Evolutionary conservation across 192 early-diverging fungal species (phyloP).

Genomic region (Chytriomyces confervae): DNA sequence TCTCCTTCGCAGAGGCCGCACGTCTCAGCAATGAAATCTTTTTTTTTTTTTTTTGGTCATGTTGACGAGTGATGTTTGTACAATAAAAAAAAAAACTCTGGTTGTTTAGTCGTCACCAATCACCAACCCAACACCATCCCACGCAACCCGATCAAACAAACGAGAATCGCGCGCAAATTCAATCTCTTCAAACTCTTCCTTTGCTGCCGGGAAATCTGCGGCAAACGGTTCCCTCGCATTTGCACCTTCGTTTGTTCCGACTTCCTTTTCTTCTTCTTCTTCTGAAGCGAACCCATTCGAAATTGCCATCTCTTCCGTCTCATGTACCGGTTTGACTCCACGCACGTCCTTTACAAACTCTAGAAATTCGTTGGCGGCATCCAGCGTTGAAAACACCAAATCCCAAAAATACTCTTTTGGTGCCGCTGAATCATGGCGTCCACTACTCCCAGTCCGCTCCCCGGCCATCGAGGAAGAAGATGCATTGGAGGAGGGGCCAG

Average conservation of each 20-base stretch:
- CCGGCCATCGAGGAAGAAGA: neutral
- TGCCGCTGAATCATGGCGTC: slow-evolving; percentile 19
- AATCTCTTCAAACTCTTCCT: slow-evolving; percentile 4
- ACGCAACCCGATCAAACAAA: slow-evolving; percentile 25
- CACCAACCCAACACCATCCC: slow-evolving; percentile 32
- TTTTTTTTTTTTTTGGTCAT: no score
- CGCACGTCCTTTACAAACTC: slow-evolving; percentile 41
- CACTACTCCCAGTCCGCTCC: neutral
- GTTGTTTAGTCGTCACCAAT: slow-evolving; percentile 32
- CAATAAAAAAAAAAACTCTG: neutral
- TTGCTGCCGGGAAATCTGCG: neutral
- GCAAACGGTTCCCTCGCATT: neutral
- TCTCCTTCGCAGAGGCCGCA: no score
- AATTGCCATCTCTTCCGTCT: slow-evolving; percentile 29
- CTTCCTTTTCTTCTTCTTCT: neutral
- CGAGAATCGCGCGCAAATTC: slow-evolving; percentile 12
- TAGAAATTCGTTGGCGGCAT: slow-evolving; percentile 55
- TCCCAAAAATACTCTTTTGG: slow-evolving; percentile 52
- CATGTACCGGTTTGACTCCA: slow-evolving; percentile 39
- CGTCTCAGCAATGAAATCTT: no score
- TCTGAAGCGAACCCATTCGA: neutral
- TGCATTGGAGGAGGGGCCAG: neutral
- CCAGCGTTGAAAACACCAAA: slow-evolving; percentile 50
- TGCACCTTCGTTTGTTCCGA: neutral
- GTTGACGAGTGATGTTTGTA: no score